Conservation (phyloP, 345 rosid genomes). For the Boechera retrofracta region DNA sequence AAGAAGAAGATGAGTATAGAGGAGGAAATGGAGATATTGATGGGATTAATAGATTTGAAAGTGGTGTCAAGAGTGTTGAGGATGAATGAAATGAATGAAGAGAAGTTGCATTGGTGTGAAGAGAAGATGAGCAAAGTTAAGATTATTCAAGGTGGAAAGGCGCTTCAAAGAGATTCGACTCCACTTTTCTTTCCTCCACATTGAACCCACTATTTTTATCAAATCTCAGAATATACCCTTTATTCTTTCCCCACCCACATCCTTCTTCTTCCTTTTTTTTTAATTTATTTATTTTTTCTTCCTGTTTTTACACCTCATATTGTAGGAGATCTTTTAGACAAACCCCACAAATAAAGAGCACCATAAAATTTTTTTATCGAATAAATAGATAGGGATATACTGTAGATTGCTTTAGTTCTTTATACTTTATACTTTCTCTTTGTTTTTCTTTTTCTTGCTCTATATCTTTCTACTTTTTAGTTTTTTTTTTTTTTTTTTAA, state of each 20-base stretch:
- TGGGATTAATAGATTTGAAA: slow-evolving; percentile 88
- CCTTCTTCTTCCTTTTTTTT: not conserved
- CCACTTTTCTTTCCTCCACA: slow-evolving; percentile 96
- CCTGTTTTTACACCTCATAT: slow-evolving; percentile 24
- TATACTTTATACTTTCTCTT: slow-evolving; percentile 34
- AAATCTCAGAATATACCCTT: slow-evolving; percentile 44
- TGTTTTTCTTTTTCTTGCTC: slow-evolving; percentile 37
- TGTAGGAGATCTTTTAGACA: slow-evolving; percentile 43
- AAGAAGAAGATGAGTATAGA: slow-evolving; percentile 68
- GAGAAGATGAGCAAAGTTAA: slow-evolving; percentile 96
- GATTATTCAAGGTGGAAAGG: slow-evolving; percentile 60
- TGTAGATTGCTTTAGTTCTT: slow-evolving; percentile 37
- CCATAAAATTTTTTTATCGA: slow-evolving; percentile 28
- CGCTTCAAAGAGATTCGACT: slow-evolving; percentile 82
- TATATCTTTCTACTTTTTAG: slow-evolving; percentile 19
- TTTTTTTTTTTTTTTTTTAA: not conserved
- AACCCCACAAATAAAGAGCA: slow-evolving; percentile 34
- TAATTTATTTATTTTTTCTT: not conserved
- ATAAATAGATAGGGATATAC: slow-evolving; percentile 47
- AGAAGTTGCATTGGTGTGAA: slow-evolving; percentile 92
- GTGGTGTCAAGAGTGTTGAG: slow-evolving; percentile 94
- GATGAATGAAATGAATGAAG: slow-evolving; percentile 70
- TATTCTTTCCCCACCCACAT: slow-evolving; percentile 43
- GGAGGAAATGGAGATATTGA: slow-evolving; percentile 84
- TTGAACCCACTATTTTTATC: slow-evolving; percentile 48